phyloP scores from a whole-genome alignment of 2,329 filamentous ascomycete genomes.

The Hymenoscyphus albidus region DNA sequence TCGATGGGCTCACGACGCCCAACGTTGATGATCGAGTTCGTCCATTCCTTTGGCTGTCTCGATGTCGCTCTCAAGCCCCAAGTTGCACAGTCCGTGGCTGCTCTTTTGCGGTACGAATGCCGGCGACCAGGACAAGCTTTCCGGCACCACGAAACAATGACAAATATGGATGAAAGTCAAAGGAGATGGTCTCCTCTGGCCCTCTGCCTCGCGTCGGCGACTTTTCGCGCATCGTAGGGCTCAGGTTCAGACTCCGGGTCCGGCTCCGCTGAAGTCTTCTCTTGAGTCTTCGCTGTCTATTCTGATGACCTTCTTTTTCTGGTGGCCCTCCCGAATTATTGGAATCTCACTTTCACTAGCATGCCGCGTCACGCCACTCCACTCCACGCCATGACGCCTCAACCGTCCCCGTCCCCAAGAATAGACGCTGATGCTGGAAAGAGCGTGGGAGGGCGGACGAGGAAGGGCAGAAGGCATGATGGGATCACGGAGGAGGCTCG shows the following conservation, averaged over 20 bases:
- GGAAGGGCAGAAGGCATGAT: neutral
- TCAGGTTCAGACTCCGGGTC: too few relatives aligned
- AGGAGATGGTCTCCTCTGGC: neutral
- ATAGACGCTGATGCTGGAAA: neutral
- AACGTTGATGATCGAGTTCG: neutral
- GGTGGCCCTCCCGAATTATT: neutral
- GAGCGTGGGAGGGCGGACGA: neutral
- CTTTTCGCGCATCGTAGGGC: neutral
- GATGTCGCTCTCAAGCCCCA: neutral
- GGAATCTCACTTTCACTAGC: slow-evolving; percentile 1
- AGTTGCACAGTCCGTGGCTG: neutral
- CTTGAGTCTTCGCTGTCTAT: neutral
- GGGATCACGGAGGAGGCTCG: neutral
- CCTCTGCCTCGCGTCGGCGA: neutral
- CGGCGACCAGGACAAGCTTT: neutral
- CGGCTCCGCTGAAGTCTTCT: neutral
- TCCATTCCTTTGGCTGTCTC: neutral
- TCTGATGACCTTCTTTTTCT: slow-evolving; percentile 1
- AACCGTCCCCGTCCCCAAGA: neutral
- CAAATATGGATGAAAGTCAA: neutral
- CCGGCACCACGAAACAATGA: neutral
- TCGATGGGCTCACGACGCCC: neutral
- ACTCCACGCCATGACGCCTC: slow-evolving; percentile 1
- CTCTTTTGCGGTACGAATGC: neutral
- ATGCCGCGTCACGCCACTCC: neutral